Conservation (phyloP, 176 grass and related monocot genomes). For the Cenchrus fungigraminus region DNA sequence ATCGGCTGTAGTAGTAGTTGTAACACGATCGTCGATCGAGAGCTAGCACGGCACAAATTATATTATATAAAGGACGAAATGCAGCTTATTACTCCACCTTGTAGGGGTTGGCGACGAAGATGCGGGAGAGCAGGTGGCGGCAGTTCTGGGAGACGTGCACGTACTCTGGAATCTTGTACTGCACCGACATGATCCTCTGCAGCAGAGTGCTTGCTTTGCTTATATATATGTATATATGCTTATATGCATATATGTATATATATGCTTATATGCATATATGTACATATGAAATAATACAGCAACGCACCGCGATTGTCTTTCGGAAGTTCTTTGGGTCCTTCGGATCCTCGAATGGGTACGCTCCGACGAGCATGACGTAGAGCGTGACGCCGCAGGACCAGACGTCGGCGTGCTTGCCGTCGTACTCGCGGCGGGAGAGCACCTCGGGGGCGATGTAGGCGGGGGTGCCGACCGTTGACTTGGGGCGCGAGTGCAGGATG, state of each 20-base stretch:
- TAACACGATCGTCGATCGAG: too few species aligned
- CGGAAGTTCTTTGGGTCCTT: conserved; percentile 85
- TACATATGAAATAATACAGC: too few species aligned
- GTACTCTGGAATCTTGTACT: conserved; percentile 84
- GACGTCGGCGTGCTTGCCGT: conserved; percentile 89
- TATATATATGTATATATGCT: too few species aligned
- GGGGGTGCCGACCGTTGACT: conserved; percentile 67
- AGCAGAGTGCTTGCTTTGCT: too few species aligned
- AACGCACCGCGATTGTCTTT: conserved; percentile 60
- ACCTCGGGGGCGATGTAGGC: conserved; percentile 52
- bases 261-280: too few species aligned
- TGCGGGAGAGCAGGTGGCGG: conserved; percentile 78
- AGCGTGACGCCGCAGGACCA: conserved; percentile 96
- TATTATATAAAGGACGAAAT: too few species aligned
- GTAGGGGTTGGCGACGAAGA: conserved; percentile 69
- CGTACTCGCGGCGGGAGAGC: conserved; percentile 57
- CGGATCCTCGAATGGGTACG: conserved; percentile 85
- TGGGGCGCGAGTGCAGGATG: conserved; percentile 68
- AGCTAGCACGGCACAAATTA: too few species aligned
- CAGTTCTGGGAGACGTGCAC: conserved; percentile 84
- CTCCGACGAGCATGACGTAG: conserved; percentile 89
- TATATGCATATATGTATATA: too few species aligned
- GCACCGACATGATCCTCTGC: conserved; percentile 64
- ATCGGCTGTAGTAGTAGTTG: too few species aligned
- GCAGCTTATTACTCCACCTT: conserved; percentile 22